These are phyloP conservation scores for Pinus taeda DNA, from an alignment of 75 land plant species.

Conservation along the genomic window DNA sequence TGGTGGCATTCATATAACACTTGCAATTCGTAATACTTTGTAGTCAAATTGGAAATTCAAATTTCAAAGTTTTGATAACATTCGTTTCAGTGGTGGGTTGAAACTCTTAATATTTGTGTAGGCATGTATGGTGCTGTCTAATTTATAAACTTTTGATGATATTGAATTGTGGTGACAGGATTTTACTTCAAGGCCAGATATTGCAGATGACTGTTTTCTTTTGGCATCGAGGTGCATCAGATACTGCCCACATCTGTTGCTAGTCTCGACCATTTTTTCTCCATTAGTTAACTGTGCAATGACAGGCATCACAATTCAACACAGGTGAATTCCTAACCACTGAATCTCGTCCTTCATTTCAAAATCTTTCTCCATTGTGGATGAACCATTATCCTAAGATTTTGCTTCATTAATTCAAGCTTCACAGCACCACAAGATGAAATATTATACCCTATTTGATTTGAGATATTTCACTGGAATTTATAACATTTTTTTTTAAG, in stretches of 20 bases:
- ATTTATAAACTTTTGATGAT: background rate
- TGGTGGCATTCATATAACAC: background rate
- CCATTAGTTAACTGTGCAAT: slow-evolving; percentile 81
- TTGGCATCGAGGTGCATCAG: slow-evolving; percentile 96
- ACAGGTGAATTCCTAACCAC: slow-evolving; percentile 47
- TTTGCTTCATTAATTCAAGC: background rate
- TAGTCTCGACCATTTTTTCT: slow-evolving; percentile 65
- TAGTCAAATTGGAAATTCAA: too few relatives aligned
- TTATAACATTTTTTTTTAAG: too few relatives aligned
- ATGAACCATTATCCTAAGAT: background rate
- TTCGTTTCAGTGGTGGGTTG: background rate
- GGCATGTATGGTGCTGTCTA: background rate
- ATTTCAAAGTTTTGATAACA: too few relatives aligned
- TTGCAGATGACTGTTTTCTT: slow-evolving; percentile 97
- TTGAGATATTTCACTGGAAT: too few relatives aligned
- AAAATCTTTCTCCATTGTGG: background rate
- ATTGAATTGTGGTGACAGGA: slow-evolving; percentile 39
- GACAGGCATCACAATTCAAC: slow-evolving; percentile 91
- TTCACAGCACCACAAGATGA: background rate
- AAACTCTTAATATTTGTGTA: background rate
- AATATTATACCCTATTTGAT: background rate
- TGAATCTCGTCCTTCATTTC: background rate
- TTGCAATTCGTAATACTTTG: too few relatives aligned
- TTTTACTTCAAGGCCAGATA: slow-evolving; percentile 83
- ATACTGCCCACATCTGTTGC: slow-evolving; percentile 86